Conservation (phyloP, 176 grass and related monocot genomes). For the Zoysia japonica region DNA sequence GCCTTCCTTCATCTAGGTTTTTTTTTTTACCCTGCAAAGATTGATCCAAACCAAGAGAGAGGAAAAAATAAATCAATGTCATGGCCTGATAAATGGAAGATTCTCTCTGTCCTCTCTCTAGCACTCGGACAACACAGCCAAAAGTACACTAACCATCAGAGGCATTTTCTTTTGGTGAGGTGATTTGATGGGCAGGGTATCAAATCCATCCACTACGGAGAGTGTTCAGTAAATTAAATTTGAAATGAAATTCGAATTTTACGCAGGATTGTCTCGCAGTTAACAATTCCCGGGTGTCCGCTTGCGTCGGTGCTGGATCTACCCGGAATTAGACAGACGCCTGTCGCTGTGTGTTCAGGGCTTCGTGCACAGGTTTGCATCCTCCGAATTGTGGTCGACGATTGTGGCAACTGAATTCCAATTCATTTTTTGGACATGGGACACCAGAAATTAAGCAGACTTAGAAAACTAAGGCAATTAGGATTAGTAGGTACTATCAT, state of each 20-base stretch:
- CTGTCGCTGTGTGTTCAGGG: conserved; percentile 15
- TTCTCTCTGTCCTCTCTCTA: conserved; percentile 36
- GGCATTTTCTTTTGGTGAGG: conserved; percentile 24
- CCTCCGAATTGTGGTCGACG: not conserved
- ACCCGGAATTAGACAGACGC: not conserved
- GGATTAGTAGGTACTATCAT: conserved; percentile 22
- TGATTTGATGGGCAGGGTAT: conserved; percentile 36
- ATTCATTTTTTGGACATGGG: not conserved
- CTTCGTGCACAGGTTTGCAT: not conserved
- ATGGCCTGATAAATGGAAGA: conserved; percentile 46
- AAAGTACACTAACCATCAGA: conserved; percentile 36
- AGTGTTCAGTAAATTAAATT: conserved; percentile 30
- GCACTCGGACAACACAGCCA: conserved; percentile 14
- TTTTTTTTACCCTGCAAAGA: conserved; percentile 14
- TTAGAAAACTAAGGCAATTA: conserved; percentile 12
- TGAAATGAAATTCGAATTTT: conserved; percentile 22
- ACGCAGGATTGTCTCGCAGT: conserved; percentile 21
- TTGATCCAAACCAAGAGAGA: not conserved
- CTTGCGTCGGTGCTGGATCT: conserved; percentile 31
- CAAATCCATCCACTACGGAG: conserved; percentile 28
- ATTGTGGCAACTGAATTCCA: conserved; percentile 17
- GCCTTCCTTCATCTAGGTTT: not conserved
- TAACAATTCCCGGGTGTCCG: conserved; percentile 6
- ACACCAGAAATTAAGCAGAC: not conserved
- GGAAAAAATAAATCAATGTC: conserved; percentile 9